Evolutionary conservation across 1,284 basidiomycete species (phyloP).

Genomic region (Ceratobasidium papillatum): DNA sequence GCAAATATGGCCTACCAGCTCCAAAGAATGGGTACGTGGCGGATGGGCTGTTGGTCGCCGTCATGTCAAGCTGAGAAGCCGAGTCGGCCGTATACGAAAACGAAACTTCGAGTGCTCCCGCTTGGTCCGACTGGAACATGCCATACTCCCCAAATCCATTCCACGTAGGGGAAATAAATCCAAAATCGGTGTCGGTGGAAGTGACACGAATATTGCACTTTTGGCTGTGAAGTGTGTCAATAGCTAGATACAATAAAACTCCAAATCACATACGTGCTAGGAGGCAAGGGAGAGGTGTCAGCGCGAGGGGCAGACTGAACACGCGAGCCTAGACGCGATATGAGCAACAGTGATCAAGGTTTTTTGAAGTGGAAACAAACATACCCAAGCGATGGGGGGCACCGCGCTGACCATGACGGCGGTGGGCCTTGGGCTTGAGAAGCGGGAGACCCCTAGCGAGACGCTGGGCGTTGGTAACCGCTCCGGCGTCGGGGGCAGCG

Average conservation of each 20-base stretch:
- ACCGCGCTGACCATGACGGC: not conserved
- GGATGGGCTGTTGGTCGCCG: slow-evolving; percentile 7
- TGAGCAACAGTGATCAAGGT: too few species aligned
- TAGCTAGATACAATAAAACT: not conserved
- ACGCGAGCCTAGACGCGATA: not conserved
- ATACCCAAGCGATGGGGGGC: slow-evolving; percentile 2
- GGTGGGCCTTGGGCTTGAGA: slow-evolving; percentile 23
- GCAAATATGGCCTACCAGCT: not conserved
- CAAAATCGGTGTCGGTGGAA: not conserved
- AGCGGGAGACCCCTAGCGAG: slow-evolving; percentile 12
- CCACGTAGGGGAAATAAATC: not conserved
- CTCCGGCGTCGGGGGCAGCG: not conserved
- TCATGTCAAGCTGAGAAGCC: not conserved
- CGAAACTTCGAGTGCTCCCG: slow-evolving; percentile 11
- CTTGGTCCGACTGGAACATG: not conserved
- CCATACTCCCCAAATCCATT: slow-evolving; percentile 1
- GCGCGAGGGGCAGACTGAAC: slow-evolving; percentile 9
- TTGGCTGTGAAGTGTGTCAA: not conserved
- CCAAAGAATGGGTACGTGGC: slow-evolving; percentile 7
- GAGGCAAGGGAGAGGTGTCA: not conserved
- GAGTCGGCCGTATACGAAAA: slow-evolving; percentile 17
- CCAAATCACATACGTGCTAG: not conserved
- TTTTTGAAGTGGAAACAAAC: not conserved
- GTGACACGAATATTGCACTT: not conserved
- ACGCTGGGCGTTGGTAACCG: slow-evolving; percentile 27